These are phyloP conservation scores for Lolium perenne DNA, from an alignment of 176 grass and related monocot species.

Conservation along the genomic window DNA sequence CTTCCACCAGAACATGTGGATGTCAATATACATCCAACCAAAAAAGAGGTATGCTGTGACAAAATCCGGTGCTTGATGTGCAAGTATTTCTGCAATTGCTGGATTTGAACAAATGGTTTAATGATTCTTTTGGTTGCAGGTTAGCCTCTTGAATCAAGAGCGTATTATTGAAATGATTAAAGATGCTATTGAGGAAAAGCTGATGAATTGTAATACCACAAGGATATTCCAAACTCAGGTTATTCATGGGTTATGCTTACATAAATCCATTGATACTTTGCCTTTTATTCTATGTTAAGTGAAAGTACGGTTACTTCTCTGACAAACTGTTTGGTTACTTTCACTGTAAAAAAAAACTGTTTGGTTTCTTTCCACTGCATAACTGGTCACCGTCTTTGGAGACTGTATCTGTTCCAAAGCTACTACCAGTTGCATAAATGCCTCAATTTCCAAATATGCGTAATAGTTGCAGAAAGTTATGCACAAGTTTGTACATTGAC, in stretches of 20 bases:
- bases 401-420: constrained; percentile 12
- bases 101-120: neutral
- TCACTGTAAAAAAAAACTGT: neutral
- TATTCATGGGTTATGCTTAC: constrained; percentile 29
- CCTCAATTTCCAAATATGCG: neutral
- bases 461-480: neutral
- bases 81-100: constrained; percentile 2
- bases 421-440: neutral
- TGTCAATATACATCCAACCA: constrained; percentile 97
- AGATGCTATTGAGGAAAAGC: constrained; percentile 73
- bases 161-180: constrained; percentile 85
- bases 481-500: neutral
- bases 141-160: constrained; percentile 97
- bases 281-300: no score
- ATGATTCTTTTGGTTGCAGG: constrained; percentile 57
- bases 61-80: neutral
- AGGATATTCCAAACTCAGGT: constrained; percentile 97
- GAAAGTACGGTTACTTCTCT: neutral
- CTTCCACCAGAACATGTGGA: constrained; percentile 92
- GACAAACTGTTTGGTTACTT: neutral
- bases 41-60: constrained; percentile 76
- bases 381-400: neutral
- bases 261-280: neutral
- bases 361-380: neutral
- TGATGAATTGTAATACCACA: constrained; percentile 88